Percentiles rank a stretch among this genome's conserved stretches.
Conservation (phyloP, 2,329 filamentous ascomycete genomes). For the Ophiostoma sp. region DNA sequence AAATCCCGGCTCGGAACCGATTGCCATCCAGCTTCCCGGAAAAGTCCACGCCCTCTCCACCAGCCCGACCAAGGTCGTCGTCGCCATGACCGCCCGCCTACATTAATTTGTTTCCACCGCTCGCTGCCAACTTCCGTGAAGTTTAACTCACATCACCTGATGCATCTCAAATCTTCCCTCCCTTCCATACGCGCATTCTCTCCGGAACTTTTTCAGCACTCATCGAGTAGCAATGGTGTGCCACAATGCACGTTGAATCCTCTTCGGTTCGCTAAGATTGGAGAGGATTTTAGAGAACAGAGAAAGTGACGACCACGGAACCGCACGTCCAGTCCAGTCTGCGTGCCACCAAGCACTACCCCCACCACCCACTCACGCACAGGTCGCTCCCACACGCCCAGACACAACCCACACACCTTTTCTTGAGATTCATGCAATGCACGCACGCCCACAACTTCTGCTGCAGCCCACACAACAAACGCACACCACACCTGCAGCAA, state of each 20-base stretch:
- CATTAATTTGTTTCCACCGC: not conserved
- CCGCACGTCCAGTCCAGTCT: not conserved
- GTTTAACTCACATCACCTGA: not conserved
- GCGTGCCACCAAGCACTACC: not conserved
- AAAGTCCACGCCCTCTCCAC: constrained; percentile 88
- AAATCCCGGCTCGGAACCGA: constrained; percentile 41
- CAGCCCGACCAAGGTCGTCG: constrained; percentile 77
- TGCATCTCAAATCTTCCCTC: not conserved
- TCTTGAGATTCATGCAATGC: constrained; percentile 9
- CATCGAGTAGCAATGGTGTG: not conserved
- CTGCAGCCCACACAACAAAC: not conserved
- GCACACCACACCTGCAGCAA: constrained; percentile 10
- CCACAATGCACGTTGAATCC: not conserved
- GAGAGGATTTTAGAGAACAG: not conserved
- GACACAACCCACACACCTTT: not conserved
- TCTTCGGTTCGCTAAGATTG: not conserved
- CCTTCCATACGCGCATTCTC: not conserved
- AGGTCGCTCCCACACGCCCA: not conserved
- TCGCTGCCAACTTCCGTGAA: not conserved
- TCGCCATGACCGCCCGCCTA: constrained; percentile 93
- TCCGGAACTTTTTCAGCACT: no score
- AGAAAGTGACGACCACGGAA: not conserved
- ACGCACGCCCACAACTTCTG: not conserved
- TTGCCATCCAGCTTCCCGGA: constrained; percentile 70
- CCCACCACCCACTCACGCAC: not conserved